Base-by-base conservation (phyloP, 2,329 filamentous ascomycete species). In the Aspergillus oerlinghausenensis region DNA sequence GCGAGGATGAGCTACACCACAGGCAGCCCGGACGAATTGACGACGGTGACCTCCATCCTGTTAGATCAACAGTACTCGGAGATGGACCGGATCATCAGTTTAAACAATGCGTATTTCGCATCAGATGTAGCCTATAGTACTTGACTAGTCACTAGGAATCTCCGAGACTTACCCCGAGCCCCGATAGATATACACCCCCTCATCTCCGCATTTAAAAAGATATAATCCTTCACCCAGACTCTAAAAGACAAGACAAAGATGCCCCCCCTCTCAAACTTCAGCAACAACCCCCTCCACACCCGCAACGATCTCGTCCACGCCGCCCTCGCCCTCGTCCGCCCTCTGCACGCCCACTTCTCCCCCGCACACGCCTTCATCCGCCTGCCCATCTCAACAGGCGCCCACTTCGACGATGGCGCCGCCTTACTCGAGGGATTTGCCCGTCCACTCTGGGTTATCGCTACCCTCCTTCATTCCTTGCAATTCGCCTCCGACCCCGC, bases 371-470 rank as follows among this genome's bases (percentile, higher is more conserved):
- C 57, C 1, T 49, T 51, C 23, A 59, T 65, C 43, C 59, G 57
- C 17, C 58, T 63, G 17, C 62, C 60, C 1, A 51, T 60, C 21
- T 52, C 59, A 10, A 65, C 63, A 3, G 63, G 59, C 1, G 58
- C 57, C 11, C 64, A 67, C 32, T 64, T 64, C 17, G 62, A 64
- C 40, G 62, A 62, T 29, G 19, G 50, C 17, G 61, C 59, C 6
- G 62, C 70, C 57, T 17, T 65, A 52, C 29, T 75, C 64, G 56
- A 78, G 74, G 19, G 67, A 58, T 54, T 70, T 60, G 65, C 73
- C 62, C 21, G 69, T 55, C 25, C 73, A 65, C 55, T 68, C 60
- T 55, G 76, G 70, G 48, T 65, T 47, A 38, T 70, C 32, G 56
- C 75, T 69, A 9, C 75, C 50, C 58, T 75, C 64, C 32, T 68